Conservation (phyloP, 768 basidiomycete species). For the Pulveroboletus frians region DNA sequence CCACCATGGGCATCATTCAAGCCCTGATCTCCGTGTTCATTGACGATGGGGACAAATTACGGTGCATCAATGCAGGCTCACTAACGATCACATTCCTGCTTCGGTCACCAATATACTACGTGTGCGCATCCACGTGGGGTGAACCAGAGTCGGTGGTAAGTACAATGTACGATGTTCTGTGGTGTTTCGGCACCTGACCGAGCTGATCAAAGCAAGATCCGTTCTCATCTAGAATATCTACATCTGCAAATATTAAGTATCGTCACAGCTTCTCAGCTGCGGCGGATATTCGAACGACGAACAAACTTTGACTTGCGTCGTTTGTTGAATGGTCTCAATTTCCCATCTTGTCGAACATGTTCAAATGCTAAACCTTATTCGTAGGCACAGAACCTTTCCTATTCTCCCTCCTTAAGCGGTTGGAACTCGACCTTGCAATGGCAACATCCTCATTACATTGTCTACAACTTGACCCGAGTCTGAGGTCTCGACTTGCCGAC, state of each 20-base stretch:
- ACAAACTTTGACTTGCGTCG: slow-evolving; percentile 89
- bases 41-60: slow-evolving; percentile 82
- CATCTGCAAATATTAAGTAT: slow-evolving; percentile 91
- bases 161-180: slow-evolving; percentile 7
- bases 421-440: slow-evolving; percentile 79
- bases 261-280: slow-evolving; percentile 79
- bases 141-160: slow-evolving; percentile 95
- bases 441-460: slow-evolving; percentile 77
- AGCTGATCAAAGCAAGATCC: slow-evolving; percentile 69
- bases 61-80: slow-evolving; percentile 80
- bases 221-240: slow-evolving; percentile 91
- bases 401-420: slow-evolving; percentile 58
- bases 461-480: slow-evolving; percentile 60
- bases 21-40: slow-evolving; percentile 94
- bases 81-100: slow-evolving; percentile 83
- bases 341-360: neutral
- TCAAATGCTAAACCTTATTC: neutral
- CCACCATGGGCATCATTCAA: slow-evolving; percentile 88
- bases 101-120: slow-evolving; percentile 86
- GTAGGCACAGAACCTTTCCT: slow-evolving; percentile 84
- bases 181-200: slow-evolving; percentile 21
- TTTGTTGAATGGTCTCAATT: slow-evolving; percentile 53
- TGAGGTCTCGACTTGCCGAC: slow-evolving; percentile 76
- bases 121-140: slow-evolving; percentile 86
- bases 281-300: slow-evolving; percentile 79